Conservation (phyloP, 208 protist species). For the Porcisia hertigi region DNA sequence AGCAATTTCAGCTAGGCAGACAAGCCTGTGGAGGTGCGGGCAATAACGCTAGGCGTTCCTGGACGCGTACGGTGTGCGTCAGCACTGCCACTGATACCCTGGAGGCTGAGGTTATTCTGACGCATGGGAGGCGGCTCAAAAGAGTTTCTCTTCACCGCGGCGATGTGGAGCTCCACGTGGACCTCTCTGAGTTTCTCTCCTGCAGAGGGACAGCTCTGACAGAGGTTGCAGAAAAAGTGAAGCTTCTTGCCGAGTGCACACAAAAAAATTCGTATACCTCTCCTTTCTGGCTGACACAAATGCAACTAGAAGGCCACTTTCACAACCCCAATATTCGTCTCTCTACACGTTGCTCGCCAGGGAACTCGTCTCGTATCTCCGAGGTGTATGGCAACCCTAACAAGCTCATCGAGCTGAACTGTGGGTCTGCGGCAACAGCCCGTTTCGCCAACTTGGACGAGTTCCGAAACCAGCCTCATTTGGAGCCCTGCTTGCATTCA, state of each 20-base stretch:
- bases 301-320: slow-evolving; percentile 4
- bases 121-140: slow-evolving; percentile 23
- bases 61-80: too few species aligned
- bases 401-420: slow-evolving; percentile 7
- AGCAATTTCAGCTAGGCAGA: neutral
- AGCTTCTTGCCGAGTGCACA: slow-evolving; percentile 11
- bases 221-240: slow-evolving; percentile 10
- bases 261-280: slow-evolving; percentile 20
- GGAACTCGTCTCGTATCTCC: slow-evolving; percentile 15
- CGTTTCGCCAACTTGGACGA: slow-evolving; percentile 17
- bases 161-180: slow-evolving; percentile 32
- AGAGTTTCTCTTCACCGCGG: slow-evolving; percentile 25
- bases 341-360: neutral
- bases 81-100: neutral
- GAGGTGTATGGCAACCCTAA: slow-evolving; percentile 17
- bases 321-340: too few species aligned
- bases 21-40: neutral
- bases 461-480: neutral
- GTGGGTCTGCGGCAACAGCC: neutral
- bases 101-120: slow-evolving; percentile 16
- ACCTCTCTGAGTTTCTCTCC: slow-evolving; percentile 43
- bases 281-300: slow-evolving; percentile 65
- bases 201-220: slow-evolving; percentile 38
- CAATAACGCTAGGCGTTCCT: neutral
- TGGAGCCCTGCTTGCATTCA: neutral